A percentile compares a stretch with the other conserved stretches of the same genome.
phyloP scores from a whole-genome alignment of 768 basidiomycete species.

The Hemileccinum rubropunctum region DNA sequence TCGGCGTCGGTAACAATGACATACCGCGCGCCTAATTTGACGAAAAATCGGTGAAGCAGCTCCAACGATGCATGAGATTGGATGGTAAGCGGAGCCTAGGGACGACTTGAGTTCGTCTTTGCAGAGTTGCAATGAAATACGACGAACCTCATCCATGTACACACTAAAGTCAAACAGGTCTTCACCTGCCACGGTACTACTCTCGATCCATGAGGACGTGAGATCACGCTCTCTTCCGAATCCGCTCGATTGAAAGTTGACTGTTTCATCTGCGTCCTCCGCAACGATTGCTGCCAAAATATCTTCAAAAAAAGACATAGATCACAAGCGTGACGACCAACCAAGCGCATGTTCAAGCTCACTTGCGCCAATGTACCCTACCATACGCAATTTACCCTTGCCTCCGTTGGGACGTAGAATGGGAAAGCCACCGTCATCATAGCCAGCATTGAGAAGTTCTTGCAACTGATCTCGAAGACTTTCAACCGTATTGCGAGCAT shows the following conservation, averaged over 20 bases:
- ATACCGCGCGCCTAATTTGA: conserved; percentile 90
- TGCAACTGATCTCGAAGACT: conserved; percentile 71
- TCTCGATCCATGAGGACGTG: conserved; percentile 56
- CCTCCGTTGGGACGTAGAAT: conserved; percentile 57
- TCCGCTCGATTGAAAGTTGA: conserved; percentile 59
- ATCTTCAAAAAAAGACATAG: background rate
- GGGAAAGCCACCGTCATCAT: conserved; percentile 85
- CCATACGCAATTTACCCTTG: conserved; percentile 55
- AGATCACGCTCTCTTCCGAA: conserved; percentile 39
- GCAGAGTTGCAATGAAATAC: background rate
- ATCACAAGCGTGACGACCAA: conserved; percentile 36
- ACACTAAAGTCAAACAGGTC: conserved; percentile 80
- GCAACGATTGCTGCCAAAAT: conserved; percentile 63
- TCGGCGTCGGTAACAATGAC: conserved; percentile 80
- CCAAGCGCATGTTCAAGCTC: conserved; percentile 93
- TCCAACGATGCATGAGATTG: conserved; percentile 85
- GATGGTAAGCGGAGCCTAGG: conserved; percentile 82
- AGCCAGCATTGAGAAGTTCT: conserved; percentile 51
- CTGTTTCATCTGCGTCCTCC: conserved; percentile 61
- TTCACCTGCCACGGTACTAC: conserved; percentile 10
- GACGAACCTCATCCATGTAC: conserved; percentile 83
- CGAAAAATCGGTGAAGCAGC: conserved; percentile 90
- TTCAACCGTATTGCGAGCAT: conserved; percentile 73
- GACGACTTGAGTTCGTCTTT: conserved; percentile 1
- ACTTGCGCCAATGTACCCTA: conserved; percentile 88